Evolutionary conservation across 352 stramenopile genomes (phyloP), one percentile per base, ranked within the genome.

Genomic region (Salisapilia sapeloensis): DNA sequence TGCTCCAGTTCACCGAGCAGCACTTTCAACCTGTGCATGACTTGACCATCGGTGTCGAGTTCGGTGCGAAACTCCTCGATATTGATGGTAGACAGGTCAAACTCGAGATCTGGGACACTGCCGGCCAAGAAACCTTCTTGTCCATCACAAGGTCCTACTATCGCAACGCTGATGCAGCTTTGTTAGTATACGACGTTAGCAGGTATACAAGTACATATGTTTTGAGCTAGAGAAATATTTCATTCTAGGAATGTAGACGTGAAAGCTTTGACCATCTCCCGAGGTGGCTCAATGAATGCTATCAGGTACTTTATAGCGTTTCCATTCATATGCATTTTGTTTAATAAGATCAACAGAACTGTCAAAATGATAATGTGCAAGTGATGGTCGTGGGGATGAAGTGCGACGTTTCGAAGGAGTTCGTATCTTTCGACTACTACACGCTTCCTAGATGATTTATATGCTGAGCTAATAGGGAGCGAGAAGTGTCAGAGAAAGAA

Each of bases 71-170:
- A 51, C 50, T 91, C 32, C 56, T 90, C 1, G 56, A 83, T 27
- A 57, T 94, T 27, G 72, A 90, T 29, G 63, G 66, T 11, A 56
- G 69, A 24, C 74, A 91, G 36, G 70, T 92, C 14, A 93, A 94
- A 51, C 63, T 93, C 16, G 71, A 93, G 61, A 94, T 94, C 26
- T 94, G 81, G 81, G 81, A 94, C 42, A 94, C 81, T 1, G 81
- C 81, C 11, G 81, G 80, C 2, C 79, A 93, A 45, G 81, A 94
- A 38, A 84, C 70, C 0, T 94, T 93, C 45, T 53, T 89, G 9
- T 84, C 71, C 19, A 90, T 94, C 38, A 94, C 80, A 24, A 56
- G 72, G 14, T 86, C 57, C 33, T 94, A 94, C 45, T 94, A 92
- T 36, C 62, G 80, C 5, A 76, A 76, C 22, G 74, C 76, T 5